Base-by-base conservation (phyloP, 768 basidiomycete genomes). In the Suillus decipiens region DNA sequence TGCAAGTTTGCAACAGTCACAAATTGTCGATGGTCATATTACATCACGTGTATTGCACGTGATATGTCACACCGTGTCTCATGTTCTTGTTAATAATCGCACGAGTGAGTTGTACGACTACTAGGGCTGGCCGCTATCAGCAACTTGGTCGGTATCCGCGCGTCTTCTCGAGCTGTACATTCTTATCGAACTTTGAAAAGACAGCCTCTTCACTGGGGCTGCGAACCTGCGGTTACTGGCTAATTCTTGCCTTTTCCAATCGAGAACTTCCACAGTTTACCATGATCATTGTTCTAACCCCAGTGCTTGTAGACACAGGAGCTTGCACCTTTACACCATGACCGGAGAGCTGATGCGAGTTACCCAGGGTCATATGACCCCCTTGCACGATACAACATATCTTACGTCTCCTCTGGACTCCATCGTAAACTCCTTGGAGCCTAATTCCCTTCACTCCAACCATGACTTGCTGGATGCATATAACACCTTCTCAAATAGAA, bases 401-500 rank as follows among this genome's bases (percentile, higher is more conserved):
- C 69, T 87, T 42, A 72, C 70, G 28, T 82, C 85, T 1, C 76
- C 82, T 48, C 66, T 86, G 17, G 73, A 78, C 51, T 83, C 81
- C 12, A 77, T 89, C 43, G 60, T 78, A 10, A 79, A 80, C 63
- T 84, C 86, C 4, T 66, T 80, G 31, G 70, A 75, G n/a, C 76
- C 81, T 31, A 69, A 71, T 1, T 72, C 75, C 8, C 65, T 71
- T 37, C 72, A 84, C n/a, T 77, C 82, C 1, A 62, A 76, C 33
- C 84, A 86, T 66, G 86, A 87, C 71, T 73, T 89, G 63, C 75
- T 81, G 45, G 87, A 90, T 69, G 86, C 89, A 12, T 90, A 90
- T 68, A 77, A 74, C 65, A 76, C 80, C 0, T 77, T 90, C 48
- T 80, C 81, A 0, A 71, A 72, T 34, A 80, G 84, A 33, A 73